Conservation (phyloP, 257 asterid species). For the Penstemon davidsonii region DNA sequence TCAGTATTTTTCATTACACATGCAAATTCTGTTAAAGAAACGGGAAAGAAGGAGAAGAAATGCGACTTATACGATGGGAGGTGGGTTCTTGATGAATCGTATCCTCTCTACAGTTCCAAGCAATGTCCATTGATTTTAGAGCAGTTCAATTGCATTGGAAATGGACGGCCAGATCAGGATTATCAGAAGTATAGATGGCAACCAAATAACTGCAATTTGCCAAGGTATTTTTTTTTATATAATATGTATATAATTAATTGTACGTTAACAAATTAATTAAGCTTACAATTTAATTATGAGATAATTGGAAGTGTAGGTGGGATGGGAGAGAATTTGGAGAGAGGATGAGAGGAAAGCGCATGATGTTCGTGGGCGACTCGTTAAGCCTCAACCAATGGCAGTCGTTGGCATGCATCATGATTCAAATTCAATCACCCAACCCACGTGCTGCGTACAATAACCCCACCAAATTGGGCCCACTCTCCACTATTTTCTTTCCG, state of each 20-base stretch:
- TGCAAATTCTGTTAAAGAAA: too few relatives aligned
- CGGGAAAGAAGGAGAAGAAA: neutral
- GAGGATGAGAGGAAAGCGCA: slow-evolving; percentile 36
- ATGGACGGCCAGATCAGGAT: slow-evolving; percentile 46
- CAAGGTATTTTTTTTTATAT: slow-evolving; percentile 27
- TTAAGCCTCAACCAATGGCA: slow-evolving; percentile 52
- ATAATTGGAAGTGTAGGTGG: neutral
- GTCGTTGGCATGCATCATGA: slow-evolving; percentile 45
- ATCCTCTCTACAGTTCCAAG: slow-evolving; percentile 43
- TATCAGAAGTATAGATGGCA: slow-evolving; percentile 56
- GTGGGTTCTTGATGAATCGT: slow-evolving; percentile 50
- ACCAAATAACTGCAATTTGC: slow-evolving; percentile 43
- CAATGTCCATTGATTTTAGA: slow-evolving; percentile 46
- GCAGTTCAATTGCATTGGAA: slow-evolving; percentile 46
- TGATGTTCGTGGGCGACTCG: slow-evolving; percentile 57
- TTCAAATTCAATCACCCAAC: slow-evolving; percentile 5
- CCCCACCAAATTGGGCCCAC: slow-evolving; percentile 16
- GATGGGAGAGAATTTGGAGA: slow-evolving; percentile 25
- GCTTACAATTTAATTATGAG: too few relatives aligned
- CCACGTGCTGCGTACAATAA: slow-evolving; percentile 30
- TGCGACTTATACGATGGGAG: slow-evolving; percentile 53
- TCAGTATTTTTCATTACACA: too few relatives aligned
- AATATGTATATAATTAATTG: too few relatives aligned
- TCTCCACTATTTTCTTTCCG: slow-evolving; percentile 42
- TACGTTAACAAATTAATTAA: too few relatives aligned